A percentile compares a stretch with the other conserved stretches of the same genome.
These are phyloP conservation scores for Fistulinella prunicolor DNA, from an alignment of 768 basidiomycete genomes.

Conservation along the genomic window DNA sequence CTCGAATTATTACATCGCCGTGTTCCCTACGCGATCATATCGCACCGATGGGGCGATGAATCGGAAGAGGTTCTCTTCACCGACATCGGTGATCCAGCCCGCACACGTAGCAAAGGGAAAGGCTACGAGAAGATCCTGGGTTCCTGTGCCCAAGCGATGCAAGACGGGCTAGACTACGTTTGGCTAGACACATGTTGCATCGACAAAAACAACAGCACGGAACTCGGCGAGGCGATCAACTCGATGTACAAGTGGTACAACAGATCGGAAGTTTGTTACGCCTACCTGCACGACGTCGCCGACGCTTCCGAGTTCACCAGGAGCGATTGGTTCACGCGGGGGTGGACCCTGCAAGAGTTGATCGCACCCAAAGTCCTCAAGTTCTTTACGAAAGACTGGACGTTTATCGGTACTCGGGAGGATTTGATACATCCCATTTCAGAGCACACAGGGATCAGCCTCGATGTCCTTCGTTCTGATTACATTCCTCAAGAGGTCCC, in stretches of 20 bases:
- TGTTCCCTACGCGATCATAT: constrained; percentile 23
- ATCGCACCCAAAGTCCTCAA: constrained; percentile 26
- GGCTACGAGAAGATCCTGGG: constrained; percentile 23
- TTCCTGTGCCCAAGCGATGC: constrained; percentile 16
- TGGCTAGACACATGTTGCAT: constrained; percentile 37
- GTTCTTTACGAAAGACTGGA: constrained; percentile 31
- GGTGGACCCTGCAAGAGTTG: constrained; percentile 33
- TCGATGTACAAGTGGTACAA: constrained; percentile 36
- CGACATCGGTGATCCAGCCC: constrained; percentile 18
- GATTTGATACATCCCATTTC: constrained; percentile 12
- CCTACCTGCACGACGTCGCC: constrained; percentile 26
- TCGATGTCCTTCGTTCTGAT: constrained; percentile 12
- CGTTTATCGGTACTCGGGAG: constrained; percentile 13
- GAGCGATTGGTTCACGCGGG: constrained; percentile 32
- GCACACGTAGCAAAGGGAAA: constrained; percentile 12
- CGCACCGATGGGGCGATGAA: constrained; percentile 26
- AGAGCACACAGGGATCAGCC: constrained; percentile 14
- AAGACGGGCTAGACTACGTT: constrained; percentile 18
- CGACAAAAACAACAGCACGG: constrained; percentile 25
- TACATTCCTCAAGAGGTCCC: constrained; percentile 9
- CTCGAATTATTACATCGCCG: constrained; percentile 12
- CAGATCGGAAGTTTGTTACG: constrained; percentile 25
- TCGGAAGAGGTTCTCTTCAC: constrained; percentile 23
- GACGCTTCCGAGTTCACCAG: constrained; percentile 11
- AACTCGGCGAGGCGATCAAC: constrained; percentile 31